Base-by-base conservation (phyloP, 2,329 filamentous ascomycete species). In the Huntiella abstrusa region DNA sequence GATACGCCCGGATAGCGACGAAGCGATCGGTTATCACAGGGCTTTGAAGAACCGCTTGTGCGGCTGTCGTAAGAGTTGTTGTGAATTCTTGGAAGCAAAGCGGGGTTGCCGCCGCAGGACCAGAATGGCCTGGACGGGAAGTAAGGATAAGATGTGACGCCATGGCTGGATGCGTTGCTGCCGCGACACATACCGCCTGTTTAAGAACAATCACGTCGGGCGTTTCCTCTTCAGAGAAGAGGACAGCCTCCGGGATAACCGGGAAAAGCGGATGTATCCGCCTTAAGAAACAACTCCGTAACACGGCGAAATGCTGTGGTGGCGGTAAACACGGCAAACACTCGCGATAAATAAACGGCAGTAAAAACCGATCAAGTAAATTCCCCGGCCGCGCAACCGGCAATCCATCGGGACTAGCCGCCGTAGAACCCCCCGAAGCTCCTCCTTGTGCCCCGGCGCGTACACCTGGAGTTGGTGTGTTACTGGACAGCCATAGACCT, bases 251-350 rank as follows among this genome's bases (percentile, higher is more conserved):
- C 1, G 66, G 64, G 33, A 75, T 61, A 11, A 73, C 61, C 3
- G 71, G 71, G 17, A 73, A 67, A 3, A 75, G 60, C 3, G 70
- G 69, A 40, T 75, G 68, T 6, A 75, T 63, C 51, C 71, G 69
- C 16, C 70, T 62, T 5, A 69, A 53, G 51, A 69, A 73, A 37
- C 71, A 57, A 1, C 57, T 58, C 35, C 62, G 62, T 19, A 77
- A 54, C 12, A 61, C 63, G 5, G 56, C 57, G 44, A 66, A 70
- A 46, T 72, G 68, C 2, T 59, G 54, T 0, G 62, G 57, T 0
- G 69, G 65, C 0, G 73, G 71, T 5, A 69, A 54, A 33, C 65
- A 67, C 0, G 64, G 60, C 1, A 73, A 56, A 45, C 66, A 70
- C 43, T 69, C 61, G 22, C 63, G 62, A 43, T 58, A 59, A 13